A percentile compares a stretch with the other conserved stretches of the same genome.
These are phyloP conservation scores for Crithidia thermophila DNA, from an alignment of 208 protist genomes.

Conservation along the genomic window DNA sequence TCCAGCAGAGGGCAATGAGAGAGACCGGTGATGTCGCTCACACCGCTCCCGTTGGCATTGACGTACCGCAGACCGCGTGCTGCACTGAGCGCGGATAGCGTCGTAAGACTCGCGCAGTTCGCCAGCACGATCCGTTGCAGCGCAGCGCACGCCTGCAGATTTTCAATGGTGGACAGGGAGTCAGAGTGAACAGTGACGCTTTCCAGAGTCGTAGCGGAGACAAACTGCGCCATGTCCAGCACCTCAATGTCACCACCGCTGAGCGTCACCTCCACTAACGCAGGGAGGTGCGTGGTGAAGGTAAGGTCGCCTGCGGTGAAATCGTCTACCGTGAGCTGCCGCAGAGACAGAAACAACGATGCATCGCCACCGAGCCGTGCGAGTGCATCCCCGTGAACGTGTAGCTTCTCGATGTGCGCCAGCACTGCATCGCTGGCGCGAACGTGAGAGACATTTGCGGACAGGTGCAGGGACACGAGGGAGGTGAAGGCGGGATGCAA, in stretches of 20 bases:
- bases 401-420: not conserved
- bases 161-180: not conserved
- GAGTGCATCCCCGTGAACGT: not conserved
- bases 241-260: not conserved
- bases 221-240: not conserved
- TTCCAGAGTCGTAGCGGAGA: not conserved
- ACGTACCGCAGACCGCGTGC: not conserved
- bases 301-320: not conserved
- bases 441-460: not conserved
- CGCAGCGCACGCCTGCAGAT: not conserved
- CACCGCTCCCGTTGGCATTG: not conserved
- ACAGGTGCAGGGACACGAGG: not conserved
- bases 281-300: not conserved
- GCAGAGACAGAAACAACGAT: not conserved
- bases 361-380: not conserved
- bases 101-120: not conserved
- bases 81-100: not conserved
- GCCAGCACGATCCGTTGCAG: not conserved
- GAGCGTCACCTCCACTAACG: not conserved
- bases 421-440: not conserved
- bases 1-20: not conserved
- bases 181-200: not conserved
- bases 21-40: not conserved
- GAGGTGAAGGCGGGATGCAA: not conserved
- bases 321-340: not conserved